A percentile compares a stretch with the other conserved stretches of the same genome.
Conservation (phyloP, 495 filamentous ascomycete species). For the Hyaloscypha variabilis region DNA sequence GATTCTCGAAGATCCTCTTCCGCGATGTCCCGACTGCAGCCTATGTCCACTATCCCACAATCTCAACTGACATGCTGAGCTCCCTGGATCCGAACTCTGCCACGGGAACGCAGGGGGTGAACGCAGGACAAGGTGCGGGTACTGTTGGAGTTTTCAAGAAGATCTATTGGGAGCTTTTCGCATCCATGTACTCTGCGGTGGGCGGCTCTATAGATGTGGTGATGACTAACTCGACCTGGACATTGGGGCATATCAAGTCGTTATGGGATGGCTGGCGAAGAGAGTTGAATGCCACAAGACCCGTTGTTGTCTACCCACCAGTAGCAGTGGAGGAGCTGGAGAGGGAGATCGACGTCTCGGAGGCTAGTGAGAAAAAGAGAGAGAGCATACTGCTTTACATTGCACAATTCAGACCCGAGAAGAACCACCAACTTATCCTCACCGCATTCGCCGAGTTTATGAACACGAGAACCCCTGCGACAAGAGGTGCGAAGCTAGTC, state of each 20-base stretch:
- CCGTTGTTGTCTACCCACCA: conserved; percentile 80
- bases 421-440: conserved; percentile 87
- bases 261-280: conserved; percentile 71
- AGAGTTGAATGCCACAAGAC: conserved; percentile 42
- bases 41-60: conserved; percentile 98
- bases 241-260: conserved; percentile 75
- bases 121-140: conserved; percentile 79
- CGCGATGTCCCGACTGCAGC: conserved; percentile 80
- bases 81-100: conserved; percentile 66
- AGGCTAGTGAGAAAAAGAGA: conserved; percentile 64
- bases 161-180: conserved; percentile 86
- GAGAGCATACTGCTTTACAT: conserved; percentile 82
- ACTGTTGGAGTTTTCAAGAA: conserved; percentile 67
- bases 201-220: conserved; percentile 85
- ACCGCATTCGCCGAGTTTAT: conserved; percentile 78
- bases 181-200: conserved; percentile 75
- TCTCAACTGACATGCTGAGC: conserved; percentile 95
- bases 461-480: conserved; percentile 42
- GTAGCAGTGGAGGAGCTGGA: conserved; percentile 85
- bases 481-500: conserved; percentile 66
- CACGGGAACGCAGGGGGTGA: conserved; percentile 71
- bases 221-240: conserved; percentile 98
- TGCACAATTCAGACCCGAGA: conserved; percentile 95
- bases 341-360: conserved; percentile 66
- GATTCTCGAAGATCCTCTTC: conserved; percentile 82